Conservation (phyloP, 306 rosid species). For the Trichosanthes cucumerina region DNA sequence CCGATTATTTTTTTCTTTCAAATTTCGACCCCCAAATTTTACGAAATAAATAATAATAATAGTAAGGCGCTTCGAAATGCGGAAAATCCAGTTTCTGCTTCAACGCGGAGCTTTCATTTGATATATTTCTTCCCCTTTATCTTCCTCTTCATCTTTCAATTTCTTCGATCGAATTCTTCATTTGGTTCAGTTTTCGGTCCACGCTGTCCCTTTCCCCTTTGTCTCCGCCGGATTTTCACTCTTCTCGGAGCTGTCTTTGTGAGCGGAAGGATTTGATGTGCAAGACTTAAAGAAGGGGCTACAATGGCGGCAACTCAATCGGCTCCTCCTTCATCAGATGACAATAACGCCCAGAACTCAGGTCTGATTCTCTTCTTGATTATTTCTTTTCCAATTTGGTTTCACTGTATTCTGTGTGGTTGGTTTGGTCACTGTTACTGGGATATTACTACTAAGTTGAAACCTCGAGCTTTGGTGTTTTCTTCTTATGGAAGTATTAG, state of each 20-base stretch:
- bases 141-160: not conserved
- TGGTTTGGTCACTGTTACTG: not conserved
- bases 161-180: not conserved
- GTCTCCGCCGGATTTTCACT: not conserved
- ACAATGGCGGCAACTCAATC: conserved; percentile 8
- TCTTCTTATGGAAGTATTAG: not conserved
- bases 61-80: not conserved
- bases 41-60: not conserved
- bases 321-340: conserved; percentile 26
- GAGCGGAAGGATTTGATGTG: not conserved
- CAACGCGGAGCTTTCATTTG: not conserved
- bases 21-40: not conserved
- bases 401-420: not conserved
- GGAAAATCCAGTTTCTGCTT: not conserved
- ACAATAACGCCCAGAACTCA: conserved; percentile 23
- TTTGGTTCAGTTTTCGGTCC: not conserved
- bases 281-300: not conserved
- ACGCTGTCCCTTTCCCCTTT: not conserved
- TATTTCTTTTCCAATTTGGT: not conserved
- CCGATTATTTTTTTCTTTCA: not conserved
- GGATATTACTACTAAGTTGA: not conserved
- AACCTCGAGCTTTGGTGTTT: not conserved
- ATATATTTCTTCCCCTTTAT: not conserved
- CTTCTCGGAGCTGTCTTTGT: not conserved
- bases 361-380: conserved; percentile 22